Percentiles rank a stretch among this genome's conserved stretches.
Conservation (phyloP, 2,329 filamentous ascomycete genomes). For the Stemphylium beticola region DNA sequence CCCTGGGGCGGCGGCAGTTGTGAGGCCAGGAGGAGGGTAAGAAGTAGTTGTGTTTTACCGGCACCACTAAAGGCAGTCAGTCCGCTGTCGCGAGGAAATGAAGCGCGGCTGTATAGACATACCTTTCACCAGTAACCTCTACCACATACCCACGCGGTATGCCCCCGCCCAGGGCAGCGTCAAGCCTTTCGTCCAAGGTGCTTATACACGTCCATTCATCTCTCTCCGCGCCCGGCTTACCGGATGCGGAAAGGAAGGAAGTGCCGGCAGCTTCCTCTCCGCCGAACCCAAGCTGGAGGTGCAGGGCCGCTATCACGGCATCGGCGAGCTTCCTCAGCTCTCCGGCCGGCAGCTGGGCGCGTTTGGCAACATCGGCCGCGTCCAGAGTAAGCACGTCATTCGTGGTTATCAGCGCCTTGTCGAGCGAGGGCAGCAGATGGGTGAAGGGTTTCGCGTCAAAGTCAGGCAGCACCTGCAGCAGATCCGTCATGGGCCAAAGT, state of each 20-base stretch:
- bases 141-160: conserved; percentile 81
- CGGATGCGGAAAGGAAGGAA: conserved; percentile 23
- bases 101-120: background rate
- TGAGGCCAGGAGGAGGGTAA: conserved; percentile 80
- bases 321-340: conserved; percentile 78
- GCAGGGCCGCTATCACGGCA: conserved; percentile 70
- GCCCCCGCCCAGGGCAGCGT: conserved; percentile 75
- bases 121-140: conserved; percentile 90
- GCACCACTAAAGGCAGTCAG: conserved; percentile 66
- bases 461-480: conserved; percentile 79
- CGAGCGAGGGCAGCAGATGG: conserved; percentile 78
- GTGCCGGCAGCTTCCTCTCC: conserved; percentile 27
- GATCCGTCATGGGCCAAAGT: conserved; percentile 73
- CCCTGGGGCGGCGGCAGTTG: conserved; percentile 80
- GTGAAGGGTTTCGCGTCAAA: conserved; percentile 75
- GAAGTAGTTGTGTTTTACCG: conserved; percentile 93
- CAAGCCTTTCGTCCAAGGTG: conserved; percentile 77
- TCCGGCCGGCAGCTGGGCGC: conserved; percentile 78
- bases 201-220: conserved; percentile 69
- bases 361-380: conserved; percentile 80
- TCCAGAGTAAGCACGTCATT: conserved; percentile 87
- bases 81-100: background rate
- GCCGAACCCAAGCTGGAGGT: conserved; percentile 63
- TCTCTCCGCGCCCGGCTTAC: background rate
- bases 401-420: conserved; percentile 77